phyloP scores from a whole-genome alignment of 441 rosid species.

The Croton laevigatus region DNA sequence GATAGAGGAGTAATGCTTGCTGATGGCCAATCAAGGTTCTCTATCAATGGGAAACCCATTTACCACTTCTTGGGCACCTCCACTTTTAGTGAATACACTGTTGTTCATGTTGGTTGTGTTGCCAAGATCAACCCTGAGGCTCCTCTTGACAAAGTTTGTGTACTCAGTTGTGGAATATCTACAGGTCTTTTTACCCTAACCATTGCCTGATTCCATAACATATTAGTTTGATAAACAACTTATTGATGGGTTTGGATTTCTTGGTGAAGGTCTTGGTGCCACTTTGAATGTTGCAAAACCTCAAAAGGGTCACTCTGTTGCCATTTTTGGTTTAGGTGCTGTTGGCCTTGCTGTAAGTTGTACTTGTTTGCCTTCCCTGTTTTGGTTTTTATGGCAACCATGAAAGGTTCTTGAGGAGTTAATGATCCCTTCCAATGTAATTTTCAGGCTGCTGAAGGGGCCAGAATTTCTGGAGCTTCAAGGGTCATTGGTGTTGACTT shows the following conservation, averaged over 20 bases:
- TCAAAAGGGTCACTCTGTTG: conserved; percentile 59
- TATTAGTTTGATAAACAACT: neutral
- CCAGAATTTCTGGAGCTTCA: conserved; percentile 68
- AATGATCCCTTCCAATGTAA: neutral
- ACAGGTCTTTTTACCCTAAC: conserved; percentile 41
- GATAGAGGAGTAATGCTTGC: conserved; percentile 72
- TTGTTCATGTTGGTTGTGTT: conserved; percentile 69
- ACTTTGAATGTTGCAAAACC: conserved; percentile 88
- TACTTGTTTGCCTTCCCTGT: neutral
- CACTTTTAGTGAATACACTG: conserved; percentile 88
- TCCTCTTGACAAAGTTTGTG: conserved; percentile 85
- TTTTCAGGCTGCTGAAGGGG: conserved; percentile 77
- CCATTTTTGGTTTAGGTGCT: conserved; percentile 83
- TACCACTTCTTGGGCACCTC: conserved; percentile 85
- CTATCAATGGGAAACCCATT: conserved; percentile 74
- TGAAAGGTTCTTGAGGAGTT: neutral
- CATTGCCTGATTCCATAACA: neutral
- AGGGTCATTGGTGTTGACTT: conserved; percentile 86
- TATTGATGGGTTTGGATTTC: neutral
- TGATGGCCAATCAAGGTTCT: conserved; percentile 76
- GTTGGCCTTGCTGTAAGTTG: conserved; percentile 75
- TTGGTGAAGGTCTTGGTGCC: conserved; percentile 61
- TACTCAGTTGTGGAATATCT: conserved; percentile 80
- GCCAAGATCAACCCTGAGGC: conserved; percentile 81
- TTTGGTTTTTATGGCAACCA: neutral